Evolutionary conservation across 169 alveolate genomes (phyloP).

Genomic region (Plasmodium adleri): DNA sequence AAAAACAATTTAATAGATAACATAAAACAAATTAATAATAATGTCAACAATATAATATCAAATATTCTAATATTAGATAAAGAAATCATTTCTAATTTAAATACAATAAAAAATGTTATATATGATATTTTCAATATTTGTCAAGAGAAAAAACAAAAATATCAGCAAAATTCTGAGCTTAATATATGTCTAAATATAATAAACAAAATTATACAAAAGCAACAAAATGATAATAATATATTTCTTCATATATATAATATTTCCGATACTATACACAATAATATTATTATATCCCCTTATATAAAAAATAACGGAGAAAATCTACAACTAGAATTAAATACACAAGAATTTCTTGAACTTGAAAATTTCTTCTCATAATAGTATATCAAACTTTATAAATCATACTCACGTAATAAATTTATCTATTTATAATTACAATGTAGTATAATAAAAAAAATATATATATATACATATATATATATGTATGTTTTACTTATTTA

Average conservation of each 20-base stretch:
- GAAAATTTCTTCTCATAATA: slow-evolving; percentile 51
- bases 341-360: slow-evolving; percentile 67
- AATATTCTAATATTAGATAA: slow-evolving; percentile 25
- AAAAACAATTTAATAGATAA: slow-evolving; percentile 16
- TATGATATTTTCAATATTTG: neutral
- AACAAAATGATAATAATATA: neutral
- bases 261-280: neutral
- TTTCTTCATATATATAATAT: neutral
- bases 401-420: neutral
- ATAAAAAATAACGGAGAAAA: slow-evolving; percentile 22
- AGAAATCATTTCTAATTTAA: slow-evolving; percentile 15
- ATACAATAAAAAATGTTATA: slow-evolving; percentile 18
- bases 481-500: neutral
- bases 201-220: slow-evolving; percentile 58
- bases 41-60: neutral
- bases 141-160: slow-evolving; percentile 3
- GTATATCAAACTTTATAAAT: neutral
- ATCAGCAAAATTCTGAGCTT: neutral
- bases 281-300: neutral
- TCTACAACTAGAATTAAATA: slow-evolving; percentile 41
- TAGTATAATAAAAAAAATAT: neutral
- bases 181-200: slow-evolving; percentile 21
- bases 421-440: neutral
- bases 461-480: neutral
- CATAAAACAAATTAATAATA: slow-evolving; percentile 24